Evolutionary conservation across 345 rosid genomes (phyloP), one percentile per base, ranked within the genome.

Genomic region (Melastoma malabathricum): DNA sequence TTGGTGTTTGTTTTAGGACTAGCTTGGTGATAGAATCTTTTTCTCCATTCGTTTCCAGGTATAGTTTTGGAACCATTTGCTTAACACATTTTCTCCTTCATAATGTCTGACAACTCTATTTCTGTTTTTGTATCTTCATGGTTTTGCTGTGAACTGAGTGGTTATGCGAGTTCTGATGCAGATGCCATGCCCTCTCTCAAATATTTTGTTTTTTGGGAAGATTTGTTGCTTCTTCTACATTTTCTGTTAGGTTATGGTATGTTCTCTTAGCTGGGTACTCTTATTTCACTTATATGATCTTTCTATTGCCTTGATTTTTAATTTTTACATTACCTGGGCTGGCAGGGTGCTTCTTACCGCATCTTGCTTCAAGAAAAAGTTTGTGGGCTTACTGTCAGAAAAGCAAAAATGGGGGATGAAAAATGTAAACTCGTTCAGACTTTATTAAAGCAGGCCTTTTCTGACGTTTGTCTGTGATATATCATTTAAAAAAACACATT

Each of bases 221-320:
- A 44, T 90, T 84, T 60, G 68, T 84, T 1, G 71, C 78, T 31
- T 68, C 89, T 31, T 74, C 84, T 72, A 56, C 78, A 44, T 90
- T 75, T 73, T 78, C 95, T 74, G 77, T 83, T 41, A 80, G 85
- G 68, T 53, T 84, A 44, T 90, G 98, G 96, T 90, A 68, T 50
- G 3, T 27, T 20, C 13, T 47, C 52, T 46, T 15, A 34, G 22
- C 10, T 22, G 18, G 23, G 16, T 29, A 2, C 45, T 20, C 6
- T 19, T 41, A 13, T 27, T 2, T 4, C 15, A 10, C 7, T 51
- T 16, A 9, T 43, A 17, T 50, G 13, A 31, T 18, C 14, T 48
- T 45, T 57, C 58, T 58, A 18, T 29, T 43, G 44, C 25, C 43
- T 16, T 18, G 17, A 16, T 29, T 59, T 56, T 7, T 43, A 19